Evolutionary conservation across 768 basidiomycete genomes (phyloP).

Genomic region (Lactarius trivialis): DNA sequence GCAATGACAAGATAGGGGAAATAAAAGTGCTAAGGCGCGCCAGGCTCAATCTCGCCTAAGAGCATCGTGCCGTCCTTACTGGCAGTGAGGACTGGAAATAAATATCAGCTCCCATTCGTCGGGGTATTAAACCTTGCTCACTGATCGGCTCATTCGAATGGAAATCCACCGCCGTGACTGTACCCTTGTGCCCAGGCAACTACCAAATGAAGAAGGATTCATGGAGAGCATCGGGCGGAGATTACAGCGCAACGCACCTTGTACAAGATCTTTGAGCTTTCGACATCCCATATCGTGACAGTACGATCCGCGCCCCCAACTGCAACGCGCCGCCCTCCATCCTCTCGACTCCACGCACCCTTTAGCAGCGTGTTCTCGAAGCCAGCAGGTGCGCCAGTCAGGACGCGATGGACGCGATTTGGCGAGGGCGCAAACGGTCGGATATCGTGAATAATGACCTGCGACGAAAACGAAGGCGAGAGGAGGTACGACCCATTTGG

Average conservation of each 20-base stretch:
- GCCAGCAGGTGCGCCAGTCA: slow-evolving; percentile 85
- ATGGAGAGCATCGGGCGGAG: neutral
- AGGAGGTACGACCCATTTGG: slow-evolving; percentile 84
- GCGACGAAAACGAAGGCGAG: slow-evolving; percentile 86
- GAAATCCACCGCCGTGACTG: slow-evolving; percentile 93
- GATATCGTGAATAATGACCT: slow-evolving; percentile 85
- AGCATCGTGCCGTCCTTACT: slow-evolving; percentile 94
- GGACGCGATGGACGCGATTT: slow-evolving; percentile 68
- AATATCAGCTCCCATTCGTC: neutral
- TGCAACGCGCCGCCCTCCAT: slow-evolving; percentile 73
- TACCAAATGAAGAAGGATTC: slow-evolving; percentile 26
- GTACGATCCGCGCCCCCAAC: slow-evolving; percentile 88
- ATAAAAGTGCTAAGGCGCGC: slow-evolving; percentile 24
- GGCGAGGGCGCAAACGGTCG: slow-evolving; percentile 89
- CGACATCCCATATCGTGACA: slow-evolving; percentile 83
- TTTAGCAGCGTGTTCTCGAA: slow-evolving; percentile 85
- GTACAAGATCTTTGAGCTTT: slow-evolving; percentile 67
- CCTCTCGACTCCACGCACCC: slow-evolving; percentile 84
- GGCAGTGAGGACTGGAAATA: slow-evolving; percentile 66
- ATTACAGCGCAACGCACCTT: slow-evolving; percentile 47
- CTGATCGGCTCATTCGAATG: slow-evolving; percentile 94
- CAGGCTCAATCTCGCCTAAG: slow-evolving; percentile 81
- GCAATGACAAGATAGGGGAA: neutral
- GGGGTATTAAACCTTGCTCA: slow-evolving; percentile 38
- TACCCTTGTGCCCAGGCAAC: slow-evolving; percentile 96